Evolutionary conservation across 2,329 filamentous ascomycete genomes (phyloP).

Genomic region (Penicillium sclerotiorum): DNA sequence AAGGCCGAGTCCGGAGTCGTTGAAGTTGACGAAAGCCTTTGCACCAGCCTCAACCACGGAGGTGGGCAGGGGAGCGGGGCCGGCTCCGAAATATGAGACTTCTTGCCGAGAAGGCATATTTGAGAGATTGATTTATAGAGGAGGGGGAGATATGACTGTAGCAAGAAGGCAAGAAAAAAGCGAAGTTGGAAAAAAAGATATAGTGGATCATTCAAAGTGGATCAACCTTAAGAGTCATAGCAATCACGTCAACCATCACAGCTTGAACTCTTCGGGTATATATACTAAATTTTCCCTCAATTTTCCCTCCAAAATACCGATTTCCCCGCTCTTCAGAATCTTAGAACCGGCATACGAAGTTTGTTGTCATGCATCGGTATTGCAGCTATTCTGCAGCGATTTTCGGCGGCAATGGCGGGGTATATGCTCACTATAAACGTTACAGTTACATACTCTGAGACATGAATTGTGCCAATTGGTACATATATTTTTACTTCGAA

Average conservation of each 20-base stretch:
- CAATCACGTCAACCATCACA: no score
- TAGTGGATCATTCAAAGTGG: constrained; percentile 25
- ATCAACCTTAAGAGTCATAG: constrained; percentile 24
- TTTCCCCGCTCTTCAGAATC: no score
- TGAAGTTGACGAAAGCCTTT: constrained; percentile 76
- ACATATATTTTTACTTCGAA: no score
- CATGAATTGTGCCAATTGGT: no score
- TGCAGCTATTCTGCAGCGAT: background rate
- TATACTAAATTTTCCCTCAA: no score
- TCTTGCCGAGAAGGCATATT: constrained; percentile 70
- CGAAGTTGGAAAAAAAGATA: constrained; percentile 17
- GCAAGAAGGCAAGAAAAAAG: constrained; percentile 8
- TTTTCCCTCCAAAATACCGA: no score
- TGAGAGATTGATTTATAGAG: background rate
- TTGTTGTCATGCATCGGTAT: no score
- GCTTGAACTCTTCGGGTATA: no score
- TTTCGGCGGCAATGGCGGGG: constrained; percentile 3
- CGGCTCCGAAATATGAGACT: constrained; percentile 85
- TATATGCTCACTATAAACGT: constrained; percentile 3
- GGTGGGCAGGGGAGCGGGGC: constrained; percentile 83
- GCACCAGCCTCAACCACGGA: constrained; percentile 76
- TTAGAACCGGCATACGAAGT: no score
- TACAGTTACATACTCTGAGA: no score
- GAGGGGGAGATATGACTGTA: constrained; percentile 5
- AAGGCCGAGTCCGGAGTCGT: constrained; percentile 78